Base-by-base conservation (phyloP, 2,329 filamentous ascomycete species). In the Fusarium sp. region DNA sequence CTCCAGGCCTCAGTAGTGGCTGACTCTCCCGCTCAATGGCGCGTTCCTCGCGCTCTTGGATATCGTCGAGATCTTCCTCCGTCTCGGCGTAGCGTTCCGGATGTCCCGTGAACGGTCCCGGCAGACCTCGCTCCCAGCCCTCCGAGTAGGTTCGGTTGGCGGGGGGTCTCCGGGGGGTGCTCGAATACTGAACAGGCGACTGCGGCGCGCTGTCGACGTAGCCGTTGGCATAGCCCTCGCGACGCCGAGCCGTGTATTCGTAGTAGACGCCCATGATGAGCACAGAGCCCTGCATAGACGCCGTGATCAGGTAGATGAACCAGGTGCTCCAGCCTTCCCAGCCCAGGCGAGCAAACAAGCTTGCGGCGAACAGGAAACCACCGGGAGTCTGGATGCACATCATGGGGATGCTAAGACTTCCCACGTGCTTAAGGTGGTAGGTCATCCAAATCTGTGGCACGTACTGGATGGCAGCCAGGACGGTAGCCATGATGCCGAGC, bases 341-440 rank as follows among this genome's bases (percentile, higher is more conserved):
- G 0, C 96, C 96, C 22, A 98, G 88, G 54, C 96, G 89, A 9
- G 90, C 90, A 60, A 92, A 94, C 50, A 99, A 85, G 81, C 95
- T 98, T 14, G 89, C 92, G 0, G 96, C 95, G 84, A 97, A 98
- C 8, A 99, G 85, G 76, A 98, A 92, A 68, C 94, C 95, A 1
- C 96, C 96, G 0, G 96, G 96, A 0, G 96, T 98, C 82, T 99
- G 96, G 37, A 99, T 98, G 80, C 93, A 93, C 95, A 99, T 98
- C 93, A 98, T 98, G 6, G 94, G 93, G 66, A 99, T 96, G 79
- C 94, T 98, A 77, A 99, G 85, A 81, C 95, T 98, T 64, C 95
- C 95, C 2, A 97, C 93, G 77, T 95, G 92, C 80, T 96, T 93
- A 67, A 98, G 86, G 62, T 87, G 89, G 84, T 94, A 97, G 0